Base-by-base conservation (phyloP, 345 rosid species). In the Angophora floribunda region DNA sequence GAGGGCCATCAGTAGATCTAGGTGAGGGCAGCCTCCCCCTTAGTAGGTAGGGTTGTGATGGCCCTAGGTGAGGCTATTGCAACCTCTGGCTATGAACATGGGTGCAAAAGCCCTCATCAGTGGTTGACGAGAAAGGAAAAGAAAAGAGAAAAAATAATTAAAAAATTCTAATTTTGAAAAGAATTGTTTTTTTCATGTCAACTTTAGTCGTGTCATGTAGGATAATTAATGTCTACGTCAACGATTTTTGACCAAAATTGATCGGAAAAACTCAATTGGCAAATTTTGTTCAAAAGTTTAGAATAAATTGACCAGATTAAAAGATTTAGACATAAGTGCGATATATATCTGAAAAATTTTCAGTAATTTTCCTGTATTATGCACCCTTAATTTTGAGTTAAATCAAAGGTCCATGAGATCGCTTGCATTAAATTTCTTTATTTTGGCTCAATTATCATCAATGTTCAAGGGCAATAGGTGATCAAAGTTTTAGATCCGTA, bases 71-170 rank as follows among this genome's bases (percentile, higher is more conserved):
- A 55, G 61, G 61, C 61, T 28, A 55, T 55, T 55, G 61, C 2
- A 12, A 21, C 61, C 28, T 55, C 5, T 22, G 6, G 28, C 21
- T 55, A 28, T 55, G 61, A 12, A 55, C 61, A 55, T 55, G 1
- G 61, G 61, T 28, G 22, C 28, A 9, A 55, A 55, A 55, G 13
- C 12, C 6, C 28, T 55, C 28, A 55, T 6, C 0, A 55, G 1
- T 0, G 1, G 28, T 55, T 0, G 0, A 5, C 13, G 0, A 55
- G 13, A 12, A 55, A 55, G 28, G 4, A 55, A 55, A 55, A 52
- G 22, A 16, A 52, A 16, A 2, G 6, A 2, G 17, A 15, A 52
- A 52, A 52, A 52, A 50, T 50, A 1, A 17, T 17, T 17, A 7
- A 7, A 7, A 53, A 55, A 21, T 8, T 55, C 24, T 21, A 0